A percentile compares a stretch with the other conserved stretches of the same genome.
Evolutionary conservation across 2,329 filamentous ascomycete genomes (phyloP).

Genomic region (Talaromyces verruculosus): DNA sequence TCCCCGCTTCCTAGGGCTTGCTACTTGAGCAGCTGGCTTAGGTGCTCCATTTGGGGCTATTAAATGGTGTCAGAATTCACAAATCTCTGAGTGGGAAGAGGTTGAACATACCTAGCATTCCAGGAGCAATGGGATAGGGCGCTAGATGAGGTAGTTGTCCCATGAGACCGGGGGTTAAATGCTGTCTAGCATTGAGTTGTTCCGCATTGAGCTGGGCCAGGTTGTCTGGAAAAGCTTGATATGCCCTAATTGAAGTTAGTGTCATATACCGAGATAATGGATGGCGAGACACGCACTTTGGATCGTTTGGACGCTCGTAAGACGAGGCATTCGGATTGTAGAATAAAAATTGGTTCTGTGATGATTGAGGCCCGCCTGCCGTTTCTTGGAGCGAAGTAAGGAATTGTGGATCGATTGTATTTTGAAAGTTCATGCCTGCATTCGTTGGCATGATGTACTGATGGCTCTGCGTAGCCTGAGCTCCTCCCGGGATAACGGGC

Average conservation of each 20-base stretch:
- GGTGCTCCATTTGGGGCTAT: constrained; percentile 16
- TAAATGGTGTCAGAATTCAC: neutral
- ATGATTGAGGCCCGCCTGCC: constrained; percentile 26
- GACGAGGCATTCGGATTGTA: constrained; percentile 27
- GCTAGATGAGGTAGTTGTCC: constrained; percentile 17
- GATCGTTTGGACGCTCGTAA: constrained; percentile 30
- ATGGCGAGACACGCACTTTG: constrained; percentile 29
- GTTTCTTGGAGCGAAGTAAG: constrained; percentile 32
- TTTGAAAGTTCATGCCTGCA: constrained; percentile 30
- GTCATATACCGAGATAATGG: neutral
- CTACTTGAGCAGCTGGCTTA: constrained; percentile 26
- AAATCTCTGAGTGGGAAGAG: neutral
- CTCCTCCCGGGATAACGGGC: constrained; percentile 10
- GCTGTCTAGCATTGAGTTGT: constrained; percentile 20
- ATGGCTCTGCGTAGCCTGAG: constrained; percentile 24
- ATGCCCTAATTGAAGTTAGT: constrained; percentile 16
- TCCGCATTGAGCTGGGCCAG: constrained; percentile 17
- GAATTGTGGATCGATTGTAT: constrained; percentile 44
- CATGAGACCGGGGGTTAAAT: constrained; percentile 5
- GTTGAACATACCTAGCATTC: constrained; percentile 16
- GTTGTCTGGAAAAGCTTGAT: constrained; percentile 20
- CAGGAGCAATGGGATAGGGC: constrained; percentile 16
- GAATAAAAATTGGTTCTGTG: constrained; percentile 33
- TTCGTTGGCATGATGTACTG: constrained; percentile 33
- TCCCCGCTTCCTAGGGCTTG: constrained; percentile 29